Evolutionary conservation across 129 eudicot species (phyloP).

Genomic region (Logfia minima): DNA sequence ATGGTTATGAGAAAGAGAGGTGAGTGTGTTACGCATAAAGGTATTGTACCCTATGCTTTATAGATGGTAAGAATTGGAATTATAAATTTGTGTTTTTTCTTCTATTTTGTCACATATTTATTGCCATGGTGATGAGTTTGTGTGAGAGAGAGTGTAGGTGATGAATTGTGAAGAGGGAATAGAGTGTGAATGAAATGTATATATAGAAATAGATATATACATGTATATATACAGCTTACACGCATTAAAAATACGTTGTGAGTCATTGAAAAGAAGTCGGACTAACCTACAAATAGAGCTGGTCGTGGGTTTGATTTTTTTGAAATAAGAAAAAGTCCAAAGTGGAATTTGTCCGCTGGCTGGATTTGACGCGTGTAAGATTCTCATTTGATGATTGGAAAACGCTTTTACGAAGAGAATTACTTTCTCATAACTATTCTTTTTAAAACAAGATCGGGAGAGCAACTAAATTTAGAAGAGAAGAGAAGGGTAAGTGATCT

Average conservation of each 20-base stretch:
- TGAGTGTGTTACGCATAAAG: slow-evolving; percentile 17
- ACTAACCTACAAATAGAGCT: slow-evolving; percentile 28
- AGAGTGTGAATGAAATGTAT: slow-evolving; percentile 11
- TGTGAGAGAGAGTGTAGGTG: slow-evolving; percentile 5
- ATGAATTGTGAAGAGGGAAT: slow-evolving; percentile 22
- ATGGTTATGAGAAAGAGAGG: slow-evolving; percentile 8
- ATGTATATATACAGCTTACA: slow-evolving; percentile 18
- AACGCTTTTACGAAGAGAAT: slow-evolving; percentile 12
- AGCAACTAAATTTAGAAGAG: too few relatives aligned
- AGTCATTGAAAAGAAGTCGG: slow-evolving; percentile 27
- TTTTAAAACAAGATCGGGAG: too few relatives aligned
- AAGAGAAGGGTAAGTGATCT: too few relatives aligned
- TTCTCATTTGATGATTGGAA: not conserved
- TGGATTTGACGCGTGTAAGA: slow-evolving; percentile 31
- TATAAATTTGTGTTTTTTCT: not conserved
- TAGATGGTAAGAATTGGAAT: not conserved
- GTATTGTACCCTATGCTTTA: slow-evolving; percentile 18
- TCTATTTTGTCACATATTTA: slow-evolving; percentile 10
- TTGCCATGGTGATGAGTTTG: not conserved
- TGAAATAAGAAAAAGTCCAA: slow-evolving; percentile 34
- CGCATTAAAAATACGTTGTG: slow-evolving; percentile 35
- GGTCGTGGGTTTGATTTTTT: slow-evolving; percentile 27
- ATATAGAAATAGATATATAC: not conserved
- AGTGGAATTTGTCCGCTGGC: slow-evolving; percentile 24
- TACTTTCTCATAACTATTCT: not conserved